These are phyloP conservation scores for Cadophora luteo-olivacea DNA, from an alignment of 2,329 filamentous ascomycete species.

Conservation along the genomic window DNA sequence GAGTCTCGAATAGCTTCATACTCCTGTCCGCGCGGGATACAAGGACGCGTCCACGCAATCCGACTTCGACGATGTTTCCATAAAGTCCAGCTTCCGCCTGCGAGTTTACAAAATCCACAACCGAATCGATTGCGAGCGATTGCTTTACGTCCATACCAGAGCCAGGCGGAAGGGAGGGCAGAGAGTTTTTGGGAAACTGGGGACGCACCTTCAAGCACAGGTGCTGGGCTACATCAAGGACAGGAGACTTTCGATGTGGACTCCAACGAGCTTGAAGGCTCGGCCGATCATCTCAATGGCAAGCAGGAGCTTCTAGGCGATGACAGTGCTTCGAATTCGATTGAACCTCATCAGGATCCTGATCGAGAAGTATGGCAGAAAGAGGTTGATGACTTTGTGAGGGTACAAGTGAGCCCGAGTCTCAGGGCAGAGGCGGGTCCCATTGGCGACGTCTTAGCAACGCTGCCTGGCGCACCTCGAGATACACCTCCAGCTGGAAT, in stretches of 20 bases:
- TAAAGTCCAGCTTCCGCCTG: neutral
- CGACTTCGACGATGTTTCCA: slow-evolving; percentile 29
- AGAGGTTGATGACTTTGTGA: neutral
- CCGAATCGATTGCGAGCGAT: neutral
- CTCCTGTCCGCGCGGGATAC: slow-evolving; percentile 35
- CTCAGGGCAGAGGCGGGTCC: neutral
- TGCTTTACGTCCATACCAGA: neutral
- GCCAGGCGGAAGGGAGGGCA: neutral
- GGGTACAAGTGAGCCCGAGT: neutral
- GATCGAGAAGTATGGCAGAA: neutral
- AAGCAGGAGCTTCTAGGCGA: neutral
- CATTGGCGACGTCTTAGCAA: neutral
- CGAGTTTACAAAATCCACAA: neutral
- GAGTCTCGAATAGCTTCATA: slow-evolving; percentile 38
- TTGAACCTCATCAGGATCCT: neutral
- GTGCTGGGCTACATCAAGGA: neutral
- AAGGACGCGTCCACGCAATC: slow-evolving; percentile 34
- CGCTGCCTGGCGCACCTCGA: neutral
- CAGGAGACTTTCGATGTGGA: neutral
- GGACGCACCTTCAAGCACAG: neutral
- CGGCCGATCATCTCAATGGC: neutral
- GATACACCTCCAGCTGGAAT: neutral
- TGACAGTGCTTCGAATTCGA: neutral
- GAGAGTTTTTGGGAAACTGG: neutral
- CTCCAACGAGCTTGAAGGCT: neutral